Evolutionary conservation across 371 early-diverging fungal genomes (phyloP).

Genomic region (Mucor piriformis): DNA sequence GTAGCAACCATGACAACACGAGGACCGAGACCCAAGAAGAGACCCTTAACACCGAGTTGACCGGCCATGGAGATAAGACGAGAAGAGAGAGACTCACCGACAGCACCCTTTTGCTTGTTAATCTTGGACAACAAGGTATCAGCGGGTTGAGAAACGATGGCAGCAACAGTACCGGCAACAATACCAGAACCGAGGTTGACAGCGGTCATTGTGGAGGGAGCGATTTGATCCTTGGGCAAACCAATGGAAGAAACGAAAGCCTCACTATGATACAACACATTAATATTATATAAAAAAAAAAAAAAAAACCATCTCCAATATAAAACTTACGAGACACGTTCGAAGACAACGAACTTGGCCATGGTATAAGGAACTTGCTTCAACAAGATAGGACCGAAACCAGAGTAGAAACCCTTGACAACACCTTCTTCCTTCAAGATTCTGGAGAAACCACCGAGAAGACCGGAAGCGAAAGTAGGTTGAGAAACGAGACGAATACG

Average conservation of each 20-base stretch:
- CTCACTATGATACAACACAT: constrained; percentile 33
- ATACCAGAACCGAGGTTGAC: constrained; percentile 58
- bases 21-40: constrained; percentile 73
- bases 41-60: constrained; percentile 65
- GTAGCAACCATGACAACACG: constrained; percentile 84
- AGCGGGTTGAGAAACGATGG: constrained; percentile 64
- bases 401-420: constrained; percentile 75
- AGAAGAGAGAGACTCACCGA: constrained; percentile 58
- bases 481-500: constrained; percentile 81
- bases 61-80: constrained; percentile 60
- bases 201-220: constrained; percentile 45
- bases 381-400: constrained; percentile 76
- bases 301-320: background rate
- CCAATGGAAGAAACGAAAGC: constrained; percentile 48
- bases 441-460: constrained; percentile 62
- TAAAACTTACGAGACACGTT: constrained; percentile 53
- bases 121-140: constrained; percentile 66
- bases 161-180: constrained; percentile 63
- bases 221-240: constrained; percentile 59
- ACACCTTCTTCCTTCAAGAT: constrained; percentile 73
- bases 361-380: constrained; percentile 76
- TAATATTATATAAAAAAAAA: background rate
- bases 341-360: constrained; percentile 66
- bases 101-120: constrained; percentile 73
- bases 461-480: constrained; percentile 70